These are phyloP conservation scores for Fusarium anthophilum DNA, from an alignment of 2,329 filamentous ascomycete genomes.

Conservation along the genomic window DNA sequence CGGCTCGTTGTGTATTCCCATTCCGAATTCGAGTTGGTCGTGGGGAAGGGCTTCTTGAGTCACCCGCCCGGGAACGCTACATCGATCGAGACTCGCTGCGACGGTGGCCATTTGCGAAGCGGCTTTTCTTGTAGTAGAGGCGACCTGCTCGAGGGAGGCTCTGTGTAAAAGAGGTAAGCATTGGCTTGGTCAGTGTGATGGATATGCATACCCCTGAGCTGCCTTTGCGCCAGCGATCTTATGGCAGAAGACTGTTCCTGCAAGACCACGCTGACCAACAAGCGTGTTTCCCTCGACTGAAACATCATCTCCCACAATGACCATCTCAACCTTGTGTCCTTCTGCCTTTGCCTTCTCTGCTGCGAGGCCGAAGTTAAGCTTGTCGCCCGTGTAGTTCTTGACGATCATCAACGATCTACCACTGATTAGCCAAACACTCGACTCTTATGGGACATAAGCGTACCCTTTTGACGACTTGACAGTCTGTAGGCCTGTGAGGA, in stretches of 20 bases:
- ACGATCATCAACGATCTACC: slow-evolving; percentile 37
- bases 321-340: slow-evolving; percentile 37
- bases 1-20: slow-evolving; percentile 43
- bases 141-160: slow-evolving; percentile 31
- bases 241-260: slow-evolving; percentile 38
- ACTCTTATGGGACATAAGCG: accelerated
- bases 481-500: slow-evolving; percentile 32
- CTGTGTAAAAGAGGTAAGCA: slow-evolving; percentile 19
- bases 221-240: slow-evolving; percentile 40
- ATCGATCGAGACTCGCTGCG: slow-evolving; percentile 39
- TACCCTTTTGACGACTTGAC: slow-evolving; percentile 36
- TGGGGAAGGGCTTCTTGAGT: slow-evolving; percentile 33
- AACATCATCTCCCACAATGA: slow-evolving; percentile 39
- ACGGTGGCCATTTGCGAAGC: slow-evolving; percentile 41
- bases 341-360: slow-evolving; percentile 44
- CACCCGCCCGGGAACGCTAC: slow-evolving; percentile 34
- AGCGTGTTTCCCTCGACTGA: slow-evolving; percentile 38
- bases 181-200: neutral
- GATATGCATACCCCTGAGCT: slow-evolving; percentile 28
- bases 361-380: slow-evolving; percentile 43
- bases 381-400: slow-evolving; percentile 43
- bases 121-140: slow-evolving; percentile 21
- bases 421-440: neutral
- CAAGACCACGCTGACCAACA: slow-evolving; percentile 39
- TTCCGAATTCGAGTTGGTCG: slow-evolving; percentile 37